Conservation (phyloP, 1,284 basidiomycete genomes). For the Vanrija humicola region DNA sequence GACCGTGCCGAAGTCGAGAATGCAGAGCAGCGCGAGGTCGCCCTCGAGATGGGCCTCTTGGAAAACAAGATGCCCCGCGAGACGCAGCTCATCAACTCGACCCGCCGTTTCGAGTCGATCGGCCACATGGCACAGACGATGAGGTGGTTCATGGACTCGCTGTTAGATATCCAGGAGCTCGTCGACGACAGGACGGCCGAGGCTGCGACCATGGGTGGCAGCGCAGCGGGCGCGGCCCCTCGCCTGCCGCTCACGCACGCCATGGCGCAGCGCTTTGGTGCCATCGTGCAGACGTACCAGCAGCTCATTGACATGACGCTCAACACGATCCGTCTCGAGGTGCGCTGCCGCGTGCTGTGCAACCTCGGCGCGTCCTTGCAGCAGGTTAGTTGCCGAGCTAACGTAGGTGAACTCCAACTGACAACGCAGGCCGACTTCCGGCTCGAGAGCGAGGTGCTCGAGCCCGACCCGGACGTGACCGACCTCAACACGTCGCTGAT, state of each 20-base stretch:
- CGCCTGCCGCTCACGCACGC: constrained; percentile 74
- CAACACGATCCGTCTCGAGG: constrained; percentile 82
- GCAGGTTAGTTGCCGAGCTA: constrained; percentile 54
- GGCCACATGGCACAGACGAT: constrained; percentile 81
- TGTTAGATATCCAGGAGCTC: constrained; percentile 62
- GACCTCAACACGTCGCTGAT: constrained; percentile 81
- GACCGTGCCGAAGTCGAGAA: constrained; percentile 6
- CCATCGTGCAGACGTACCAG: constrained; percentile 81
- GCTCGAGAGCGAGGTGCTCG: constrained; percentile 73
- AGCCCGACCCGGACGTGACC: constrained; percentile 85
- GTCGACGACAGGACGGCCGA: constrained; percentile 57
- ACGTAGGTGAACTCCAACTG: not conserved
- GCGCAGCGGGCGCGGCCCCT: constrained; percentile 54
- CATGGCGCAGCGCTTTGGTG: constrained; percentile 84
- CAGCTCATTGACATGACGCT: constrained; percentile 82
- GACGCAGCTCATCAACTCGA: constrained; percentile 69
- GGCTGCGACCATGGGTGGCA: constrained; percentile 49
- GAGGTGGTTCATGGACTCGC: constrained; percentile 71
- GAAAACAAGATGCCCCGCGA: constrained; percentile 56
- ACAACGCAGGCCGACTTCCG: constrained; percentile 69
- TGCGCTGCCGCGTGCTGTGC: constrained; percentile 78
- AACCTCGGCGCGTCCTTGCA: constrained; percentile 74
- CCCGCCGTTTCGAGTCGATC: constrained; percentile 70
- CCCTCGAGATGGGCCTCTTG: constrained; percentile 66
- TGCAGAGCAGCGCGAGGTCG: constrained; percentile 64